phyloP scores from a whole-genome alignment of 1,284 basidiomycete genomes.

The Rhodotorula glutinis region DNA sequence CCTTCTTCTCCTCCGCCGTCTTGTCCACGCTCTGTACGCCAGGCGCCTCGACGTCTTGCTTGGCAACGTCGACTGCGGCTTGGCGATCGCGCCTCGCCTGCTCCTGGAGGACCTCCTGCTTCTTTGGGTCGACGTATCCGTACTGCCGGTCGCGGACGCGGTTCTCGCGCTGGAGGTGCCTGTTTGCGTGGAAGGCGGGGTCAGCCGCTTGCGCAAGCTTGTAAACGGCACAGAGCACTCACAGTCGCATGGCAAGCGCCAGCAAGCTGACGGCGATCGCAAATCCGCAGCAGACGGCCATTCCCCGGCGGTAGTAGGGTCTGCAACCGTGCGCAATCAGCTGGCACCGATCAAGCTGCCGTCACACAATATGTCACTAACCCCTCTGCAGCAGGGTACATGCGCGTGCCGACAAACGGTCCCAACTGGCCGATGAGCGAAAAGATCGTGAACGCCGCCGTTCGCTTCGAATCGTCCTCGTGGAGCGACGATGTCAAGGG shows the following conservation, averaged over 20 bases:
- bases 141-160: slow-evolving; percentile 2
- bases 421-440: slow-evolving; percentile 43
- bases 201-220: background rate
- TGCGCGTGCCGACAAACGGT: slow-evolving; percentile 17
- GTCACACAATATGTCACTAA: background rate
- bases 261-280: slow-evolving; percentile 15
- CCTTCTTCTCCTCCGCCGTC: too few relatives aligned
- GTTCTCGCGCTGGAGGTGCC: slow-evolving; percentile 2
- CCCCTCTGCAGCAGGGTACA: slow-evolving; percentile 10
- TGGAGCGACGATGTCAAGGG: slow-evolving; percentile 43
- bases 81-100: too few relatives aligned
- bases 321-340: background rate
- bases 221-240: background rate
- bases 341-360: too few relatives aligned
- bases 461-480: slow-evolving; percentile 40
- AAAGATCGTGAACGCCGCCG: slow-evolving; percentile 41
- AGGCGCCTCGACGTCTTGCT: too few relatives aligned
- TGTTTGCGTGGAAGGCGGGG: background rate
- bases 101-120: too few relatives aligned
- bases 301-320: slow-evolving; percentile 26
- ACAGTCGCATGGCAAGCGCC: background rate
- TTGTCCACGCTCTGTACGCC: too few relatives aligned
- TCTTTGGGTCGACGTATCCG: slow-evolving; percentile 11
- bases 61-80: too few relatives aligned
- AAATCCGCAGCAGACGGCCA: slow-evolving; percentile 22